phyloP scores from a whole-genome alignment of 345 rosid species.

The Salix koriyanagi region DNA sequence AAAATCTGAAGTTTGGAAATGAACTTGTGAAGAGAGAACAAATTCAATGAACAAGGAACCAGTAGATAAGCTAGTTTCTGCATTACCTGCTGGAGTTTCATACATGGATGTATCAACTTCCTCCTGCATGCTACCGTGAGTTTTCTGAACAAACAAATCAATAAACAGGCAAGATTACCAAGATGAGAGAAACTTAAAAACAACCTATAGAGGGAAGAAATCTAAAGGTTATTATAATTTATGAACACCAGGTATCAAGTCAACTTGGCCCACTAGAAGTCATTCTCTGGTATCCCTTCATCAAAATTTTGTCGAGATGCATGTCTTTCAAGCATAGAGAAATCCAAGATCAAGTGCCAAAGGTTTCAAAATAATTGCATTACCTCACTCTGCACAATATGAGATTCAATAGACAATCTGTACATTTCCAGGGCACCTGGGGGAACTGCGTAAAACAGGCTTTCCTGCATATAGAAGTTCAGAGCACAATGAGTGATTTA shows the following conservation, averaged over 20 bases:
- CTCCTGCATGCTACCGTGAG: conserved; percentile 72
- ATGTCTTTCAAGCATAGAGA: neutral
- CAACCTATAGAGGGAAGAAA: neutral
- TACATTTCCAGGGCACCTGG: conserved; percentile 77
- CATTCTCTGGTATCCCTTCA: neutral
- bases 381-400: conserved; percentile 55
- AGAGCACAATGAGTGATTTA: conserved; percentile 18
- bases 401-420: conserved; percentile 74
- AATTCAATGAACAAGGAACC: conserved; percentile 12
- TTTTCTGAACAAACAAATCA: conserved; percentile 43
- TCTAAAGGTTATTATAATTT: neutral
- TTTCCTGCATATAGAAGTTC: conserved; percentile 56
- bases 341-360: conserved; percentile 1
- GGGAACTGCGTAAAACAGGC: conserved; percentile 86
- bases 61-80: neutral
- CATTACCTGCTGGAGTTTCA: conserved; percentile 70
- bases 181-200: neutral
- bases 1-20: conserved; percentile 45
- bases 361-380: neutral
- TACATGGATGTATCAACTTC: conserved; percentile 75
- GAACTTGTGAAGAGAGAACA: conserved; percentile 19
- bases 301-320: neutral
- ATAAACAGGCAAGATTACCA: conserved; percentile 5
- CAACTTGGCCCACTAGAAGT: neutral
- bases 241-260: neutral